Evolutionary conservation across 164 flowering plant species (phyloP), one percentile per base, ranked within the genome.

Genomic region (Aristolochia contorta): DNA sequence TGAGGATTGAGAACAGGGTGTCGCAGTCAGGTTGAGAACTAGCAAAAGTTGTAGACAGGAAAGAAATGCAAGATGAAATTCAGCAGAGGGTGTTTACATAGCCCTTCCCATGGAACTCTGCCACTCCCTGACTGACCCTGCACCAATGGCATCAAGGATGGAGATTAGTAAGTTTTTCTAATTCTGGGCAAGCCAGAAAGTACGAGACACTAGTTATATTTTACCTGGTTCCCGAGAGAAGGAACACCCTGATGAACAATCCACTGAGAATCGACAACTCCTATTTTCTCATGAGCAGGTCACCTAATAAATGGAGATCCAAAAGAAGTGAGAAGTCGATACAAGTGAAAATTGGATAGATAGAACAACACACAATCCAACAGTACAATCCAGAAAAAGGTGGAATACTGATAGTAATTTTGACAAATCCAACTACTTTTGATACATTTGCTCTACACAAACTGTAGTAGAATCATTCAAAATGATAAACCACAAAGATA

Each of bases 191-290:
- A 8, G 20, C 25, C 1, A 18, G 12, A 25, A 12, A 14, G 27
- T 15, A 18, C 12, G 12, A 50, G 13, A n/a, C 20, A 1, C 5
- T 4, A 22, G 25, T 2, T 18, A 16, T n/a, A 21, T 18, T n/a
- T 65, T 75, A 93, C 99, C 91, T 93, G 96, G 73, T 72, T 82
- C 52, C 95, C 92, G 13, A 90, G 85, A 4, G 97, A 88, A 25
- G 96, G 99, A 77, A 86, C 68, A 16, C 65, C 57, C 68, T 88
- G 96, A 72, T 90, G 99, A 69, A 88, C 81, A 69, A 93, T 82
- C 97, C 96, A 93, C 62, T 93, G 99, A 62, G 95, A 70, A 73
- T 93, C 97, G 15, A 93, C 97, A 41, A 93, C 97, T 73, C 99
- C 99, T 57, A 93, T 88, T 73, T 84, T 90, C 72, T 88, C 95